These are phyloP conservation scores for Fusarium sp. DNA, from an alignment of 2,329 filamentous ascomycete species.

Conservation along the genomic window DNA sequence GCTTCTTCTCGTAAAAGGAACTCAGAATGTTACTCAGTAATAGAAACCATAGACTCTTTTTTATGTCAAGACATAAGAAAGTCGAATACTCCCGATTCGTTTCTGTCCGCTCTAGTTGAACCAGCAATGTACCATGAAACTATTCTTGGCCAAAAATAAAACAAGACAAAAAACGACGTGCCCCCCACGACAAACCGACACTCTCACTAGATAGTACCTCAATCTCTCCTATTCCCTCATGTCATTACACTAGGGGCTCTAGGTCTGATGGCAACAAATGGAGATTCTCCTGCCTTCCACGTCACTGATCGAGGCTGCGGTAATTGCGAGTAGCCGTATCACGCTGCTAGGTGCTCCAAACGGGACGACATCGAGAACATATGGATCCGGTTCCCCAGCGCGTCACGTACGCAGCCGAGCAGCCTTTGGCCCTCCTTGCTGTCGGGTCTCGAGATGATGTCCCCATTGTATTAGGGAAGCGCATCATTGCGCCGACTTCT, in stretches of 20 bases:
- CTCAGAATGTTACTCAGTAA: background rate
- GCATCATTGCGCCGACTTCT: background rate
- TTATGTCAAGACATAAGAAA: no score
- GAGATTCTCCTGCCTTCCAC: no score
- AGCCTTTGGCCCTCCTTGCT: background rate
- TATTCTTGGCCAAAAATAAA: background rate
- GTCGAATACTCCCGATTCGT: no score
- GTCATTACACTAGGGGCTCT: no score
- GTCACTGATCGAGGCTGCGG: no score
- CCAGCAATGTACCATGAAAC: background rate
- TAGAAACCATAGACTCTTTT: background rate
- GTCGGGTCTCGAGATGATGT: background rate
- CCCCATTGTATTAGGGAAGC: background rate
- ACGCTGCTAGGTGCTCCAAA: background rate
- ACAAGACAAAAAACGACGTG: background rate
- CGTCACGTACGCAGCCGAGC: background rate
- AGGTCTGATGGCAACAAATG: no score
- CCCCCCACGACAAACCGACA: background rate
- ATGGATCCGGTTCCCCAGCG: background rate
- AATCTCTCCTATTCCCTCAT: no score
- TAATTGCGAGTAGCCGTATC: no score
- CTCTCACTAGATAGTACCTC: no score
- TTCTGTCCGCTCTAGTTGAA: background rate
- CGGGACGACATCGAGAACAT: background rate
- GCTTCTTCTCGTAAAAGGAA: background rate